These are phyloP conservation scores for Daedalea quercina DNA, from an alignment of 768 basidiomycete genomes.

Conservation along the genomic window DNA sequence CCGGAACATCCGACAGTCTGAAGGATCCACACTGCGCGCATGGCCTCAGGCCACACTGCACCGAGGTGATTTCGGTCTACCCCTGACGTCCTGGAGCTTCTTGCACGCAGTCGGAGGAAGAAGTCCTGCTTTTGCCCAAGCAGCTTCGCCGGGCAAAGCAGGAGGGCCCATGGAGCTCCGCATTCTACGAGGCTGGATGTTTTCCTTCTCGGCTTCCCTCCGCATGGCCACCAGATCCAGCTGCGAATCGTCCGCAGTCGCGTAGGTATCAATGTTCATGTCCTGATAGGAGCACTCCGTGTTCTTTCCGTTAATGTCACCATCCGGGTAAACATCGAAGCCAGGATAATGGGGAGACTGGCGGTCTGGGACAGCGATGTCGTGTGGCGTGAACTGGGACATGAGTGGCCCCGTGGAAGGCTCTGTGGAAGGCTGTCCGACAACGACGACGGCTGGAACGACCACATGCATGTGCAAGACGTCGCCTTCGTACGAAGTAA, in stretches of 20 bases:
- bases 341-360: slow-evolving; percentile 64
- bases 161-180: slow-evolving; percentile 29
- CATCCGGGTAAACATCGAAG: slow-evolving; percentile 51
- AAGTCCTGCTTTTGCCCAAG: slow-evolving; percentile 10
- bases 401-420: neutral
- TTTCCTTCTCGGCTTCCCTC: slow-evolving; percentile 50
- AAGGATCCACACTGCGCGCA: neutral
- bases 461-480: neutral
- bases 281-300: neutral
- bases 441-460: neutral
- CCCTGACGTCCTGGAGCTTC: neutral
- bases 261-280: neutral
- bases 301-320: slow-evolving; percentile 6
- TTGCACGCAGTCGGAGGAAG: slow-evolving; percentile 2
- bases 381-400: slow-evolving; percentile 18
- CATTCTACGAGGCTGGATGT: slow-evolving; percentile 42
- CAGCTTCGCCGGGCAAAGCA: slow-evolving; percentile 4
- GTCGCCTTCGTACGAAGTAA: neutral
- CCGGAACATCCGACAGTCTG: neutral
- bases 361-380: slow-evolving; percentile 39
- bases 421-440: neutral
- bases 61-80: neutral
- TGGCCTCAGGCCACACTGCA: neutral
- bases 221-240: slow-evolving; percentile 2
- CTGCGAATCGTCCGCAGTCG: neutral